Percentiles rank a stretch among this genome's conserved stretches.
Evolutionary conservation across 1,284 basidiomycete genomes (phyloP).

Genomic region (Ganoderma multipileum): DNA sequence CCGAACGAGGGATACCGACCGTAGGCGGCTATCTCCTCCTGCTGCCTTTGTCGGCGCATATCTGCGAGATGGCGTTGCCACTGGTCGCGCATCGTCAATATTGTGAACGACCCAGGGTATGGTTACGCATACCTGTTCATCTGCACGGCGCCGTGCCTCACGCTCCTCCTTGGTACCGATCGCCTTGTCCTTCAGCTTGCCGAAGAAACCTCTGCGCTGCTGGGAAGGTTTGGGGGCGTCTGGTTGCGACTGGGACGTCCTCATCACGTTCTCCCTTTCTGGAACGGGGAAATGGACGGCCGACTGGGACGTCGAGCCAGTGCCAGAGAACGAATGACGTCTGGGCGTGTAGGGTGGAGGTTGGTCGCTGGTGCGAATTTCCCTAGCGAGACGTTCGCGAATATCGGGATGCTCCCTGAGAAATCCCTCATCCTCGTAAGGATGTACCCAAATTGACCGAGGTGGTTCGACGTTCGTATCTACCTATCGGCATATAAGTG

Average conservation of each 20-base stretch:
- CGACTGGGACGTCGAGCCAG: slow-evolving; percentile 11
- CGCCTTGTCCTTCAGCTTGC: slow-evolving; percentile 65
- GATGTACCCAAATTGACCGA: slow-evolving; percentile 74
- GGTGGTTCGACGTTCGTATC: slow-evolving; percentile 70
- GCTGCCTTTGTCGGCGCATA: slow-evolving; percentile 34
- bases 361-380: slow-evolving; percentile 26
- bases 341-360: slow-evolving; percentile 39
- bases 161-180: slow-evolving; percentile 71
- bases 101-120: background rate
- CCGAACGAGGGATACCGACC: background rate
- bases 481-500: slow-evolving; percentile 48
- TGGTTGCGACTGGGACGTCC: slow-evolving; percentile 31
- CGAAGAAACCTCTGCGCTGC: slow-evolving; percentile 59
- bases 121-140: slow-evolving; percentile 38
- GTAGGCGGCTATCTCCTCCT: slow-evolving; percentile 29
- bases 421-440: slow-evolving; percentile 71
- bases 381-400: slow-evolving; percentile 44
- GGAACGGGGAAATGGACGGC: slow-evolving; percentile 18
- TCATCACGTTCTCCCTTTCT: slow-evolving; percentile 10
- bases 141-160: slow-evolving; percentile 41
- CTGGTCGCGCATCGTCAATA: slow-evolving; percentile 25
- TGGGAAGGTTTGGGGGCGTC: slow-evolving; percentile 25
- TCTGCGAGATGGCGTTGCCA: slow-evolving; percentile 37
- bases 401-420: slow-evolving; percentile 61
- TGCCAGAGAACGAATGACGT: slow-evolving; percentile 42